phyloP scores from a whole-genome alignment of 176 grass and related monocot species.

The bread wheat (Triticum aestivum) region DNA sequence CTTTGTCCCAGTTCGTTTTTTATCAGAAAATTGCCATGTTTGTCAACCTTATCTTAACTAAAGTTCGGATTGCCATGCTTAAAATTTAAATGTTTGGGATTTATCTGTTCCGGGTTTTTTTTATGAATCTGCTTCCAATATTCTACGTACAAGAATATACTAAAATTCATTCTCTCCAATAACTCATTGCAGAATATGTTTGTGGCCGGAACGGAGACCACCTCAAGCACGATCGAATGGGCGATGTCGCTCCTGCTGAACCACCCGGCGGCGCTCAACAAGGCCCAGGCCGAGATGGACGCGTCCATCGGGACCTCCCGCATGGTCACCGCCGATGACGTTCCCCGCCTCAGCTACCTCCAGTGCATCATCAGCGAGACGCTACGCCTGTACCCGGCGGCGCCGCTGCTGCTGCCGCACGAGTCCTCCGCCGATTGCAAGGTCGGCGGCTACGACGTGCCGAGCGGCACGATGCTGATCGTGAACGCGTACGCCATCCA shows the following conservation, averaged over 20 bases:
- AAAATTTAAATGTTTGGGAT: too few species aligned
- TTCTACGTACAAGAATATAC: neutral
- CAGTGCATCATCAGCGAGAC: conserved; percentile 57
- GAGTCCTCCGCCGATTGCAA: conserved; percentile 28
- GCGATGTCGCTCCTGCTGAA: conserved; percentile 62
- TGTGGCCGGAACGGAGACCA: conserved; percentile 43
- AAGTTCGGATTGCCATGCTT: too few species aligned
- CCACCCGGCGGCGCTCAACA: conserved; percentile 26
- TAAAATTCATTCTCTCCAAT: neutral
- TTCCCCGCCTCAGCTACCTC: conserved; percentile 41
- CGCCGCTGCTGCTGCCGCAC: conserved; percentile 38
- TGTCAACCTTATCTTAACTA: too few species aligned
- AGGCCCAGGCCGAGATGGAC: conserved; percentile 32
- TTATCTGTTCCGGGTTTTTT: too few species aligned
- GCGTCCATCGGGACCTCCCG: conserved; percentile 4
- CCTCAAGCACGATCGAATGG: conserved; percentile 47
- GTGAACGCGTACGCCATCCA: conserved; percentile 55
- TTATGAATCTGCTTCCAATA: neutral
- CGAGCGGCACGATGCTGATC: conserved; percentile 36
- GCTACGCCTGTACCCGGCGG: conserved; percentile 24
- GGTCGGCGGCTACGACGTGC: conserved; percentile 15
- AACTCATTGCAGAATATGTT: conserved; percentile 2
- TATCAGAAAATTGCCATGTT: too few species aligned
- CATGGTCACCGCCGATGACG: conserved; percentile 26
- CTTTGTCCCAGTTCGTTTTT: too few species aligned